Conservation (phyloP, 257 asterid species). For the Buddleja alternifolia region DNA sequence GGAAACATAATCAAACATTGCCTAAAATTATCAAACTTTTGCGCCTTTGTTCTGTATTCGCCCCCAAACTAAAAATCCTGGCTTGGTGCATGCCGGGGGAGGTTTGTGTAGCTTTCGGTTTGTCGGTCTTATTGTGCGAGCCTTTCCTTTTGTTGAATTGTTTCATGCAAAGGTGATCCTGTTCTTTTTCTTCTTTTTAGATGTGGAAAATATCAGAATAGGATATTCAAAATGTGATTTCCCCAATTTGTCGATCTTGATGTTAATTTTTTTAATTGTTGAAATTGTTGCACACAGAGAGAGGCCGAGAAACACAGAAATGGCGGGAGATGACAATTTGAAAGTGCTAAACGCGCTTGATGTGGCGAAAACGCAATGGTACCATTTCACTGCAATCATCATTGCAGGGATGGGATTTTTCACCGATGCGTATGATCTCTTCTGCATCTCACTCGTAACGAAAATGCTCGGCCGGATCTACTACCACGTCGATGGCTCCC, state of each 20-base stretch:
- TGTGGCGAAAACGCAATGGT: slow-evolving; percentile 56
- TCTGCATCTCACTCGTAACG: slow-evolving; percentile 58
- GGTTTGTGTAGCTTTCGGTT: no score
- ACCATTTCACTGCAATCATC: slow-evolving; percentile 57
- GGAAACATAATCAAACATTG: no score
- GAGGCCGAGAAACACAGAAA: background rate
- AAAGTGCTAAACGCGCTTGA: slow-evolving; percentile 52
- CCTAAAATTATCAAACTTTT: no score
- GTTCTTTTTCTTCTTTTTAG: background rate
- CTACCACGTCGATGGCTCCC: slow-evolving; percentile 37
- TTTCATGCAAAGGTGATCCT: slow-evolving; percentile 23
- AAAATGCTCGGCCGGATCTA: slow-evolving; percentile 55
- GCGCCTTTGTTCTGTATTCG: no score
- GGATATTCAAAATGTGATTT: background rate
- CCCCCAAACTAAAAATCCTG: no score
- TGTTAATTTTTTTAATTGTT: no score
- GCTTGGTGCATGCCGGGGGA: no score
- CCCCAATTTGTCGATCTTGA: background rate
- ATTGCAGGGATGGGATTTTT: slow-evolving; percentile 63
- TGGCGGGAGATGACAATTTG: slow-evolving; percentile 27
- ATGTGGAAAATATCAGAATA: no score
- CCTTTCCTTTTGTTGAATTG: background rate
- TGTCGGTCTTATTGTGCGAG: background rate
- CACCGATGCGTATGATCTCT: slow-evolving; percentile 59
- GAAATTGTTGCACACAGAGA: slow-evolving; percentile 3